Base-by-base conservation (phyloP, 768 basidiomycete genomes). In the Kwoniella mangroviensis region DNA sequence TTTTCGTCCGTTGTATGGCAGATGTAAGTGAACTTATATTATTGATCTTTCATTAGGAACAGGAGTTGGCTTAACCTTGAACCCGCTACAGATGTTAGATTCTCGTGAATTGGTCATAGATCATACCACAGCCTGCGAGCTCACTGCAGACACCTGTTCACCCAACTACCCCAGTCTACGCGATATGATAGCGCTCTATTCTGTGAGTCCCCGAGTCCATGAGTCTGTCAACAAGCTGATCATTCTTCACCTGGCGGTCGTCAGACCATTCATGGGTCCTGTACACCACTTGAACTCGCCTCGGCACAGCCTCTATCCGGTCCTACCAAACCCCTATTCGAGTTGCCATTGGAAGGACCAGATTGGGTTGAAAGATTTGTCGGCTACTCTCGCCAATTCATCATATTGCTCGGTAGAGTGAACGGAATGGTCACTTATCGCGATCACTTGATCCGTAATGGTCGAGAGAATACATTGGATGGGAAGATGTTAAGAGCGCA, bases 321-420 rank as follows among this genome's bases (percentile, higher is more conserved):
- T 15, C 21, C 54, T 6, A 54, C 28, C 17, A 41, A 15, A 6
- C 12, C 52, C n/a, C 12, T 22, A n/a, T 40, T 28, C 42, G 28
- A 49, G 57, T 5, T 41, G 17, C 13, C 26, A 13, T 42, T 22
- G 2, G 15, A n/a, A 17, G 59, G 21, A 22, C 21, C 58, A 15
- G 70, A 71, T 24, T 71, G 70, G 70, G 65, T 71, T 4, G 70
- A 71, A 40, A 34, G 57, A 5, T 71, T 71, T 53, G 60, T 71
- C 49, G 70, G 70, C 24, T 11, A 57, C 2, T 62, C 70, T 2
- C 65, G 70, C 10, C 26, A 53, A 4, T 59, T 67, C 55, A 67
- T 71, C 58, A 21, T 59, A 1, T 21, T 59, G n/a, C 40, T 71
- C 2, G 65, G 57, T 2, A 45, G 41, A 28, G 65, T 71, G 13